Conservation (phyloP, 164 flowering plant genomes). For the Echeveria elegans region DNA sequence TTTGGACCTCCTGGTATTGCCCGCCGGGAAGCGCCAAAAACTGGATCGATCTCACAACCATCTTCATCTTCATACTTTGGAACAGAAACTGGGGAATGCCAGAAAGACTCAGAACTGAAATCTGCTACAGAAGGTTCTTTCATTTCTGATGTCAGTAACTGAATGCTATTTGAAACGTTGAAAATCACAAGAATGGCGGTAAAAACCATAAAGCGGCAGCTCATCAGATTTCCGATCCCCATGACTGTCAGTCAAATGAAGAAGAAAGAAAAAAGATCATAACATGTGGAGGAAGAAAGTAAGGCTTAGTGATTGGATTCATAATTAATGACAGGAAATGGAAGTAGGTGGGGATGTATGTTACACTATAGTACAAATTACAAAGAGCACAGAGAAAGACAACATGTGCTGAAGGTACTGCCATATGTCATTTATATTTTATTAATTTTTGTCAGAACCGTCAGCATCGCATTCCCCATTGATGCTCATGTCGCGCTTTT, state of each 20-base stretch:
- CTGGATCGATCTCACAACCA: not conserved
- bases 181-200: not conserved
- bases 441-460: not conserved
- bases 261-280: not conserved
- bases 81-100: slow-evolving; percentile 5
- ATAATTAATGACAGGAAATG: not conserved
- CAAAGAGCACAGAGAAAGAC: not conserved
- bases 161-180: not conserved
- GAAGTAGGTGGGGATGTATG: slow-evolving; percentile 3
- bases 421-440: not conserved
- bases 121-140: not conserved
- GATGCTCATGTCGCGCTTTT: not conserved
- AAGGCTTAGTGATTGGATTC: not conserved
- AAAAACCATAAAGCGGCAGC: not conserved
- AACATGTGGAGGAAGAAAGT: not conserved
- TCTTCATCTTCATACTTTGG: not conserved
- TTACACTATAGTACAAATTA: not conserved
- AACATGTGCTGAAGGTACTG: not conserved
- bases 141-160: not conserved
- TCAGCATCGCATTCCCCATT: not conserved
- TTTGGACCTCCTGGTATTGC: slow-evolving; percentile 4
- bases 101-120: not conserved
- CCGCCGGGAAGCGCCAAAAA: not conserved
- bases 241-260: not conserved
- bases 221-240: not conserved